Percentiles rank a stretch among this genome's conserved stretches.
These are phyloP conservation scores for Thelonectria rubi DNA, from an alignment of 2,329 filamentous ascomycete genomes.

Conservation along the genomic window DNA sequence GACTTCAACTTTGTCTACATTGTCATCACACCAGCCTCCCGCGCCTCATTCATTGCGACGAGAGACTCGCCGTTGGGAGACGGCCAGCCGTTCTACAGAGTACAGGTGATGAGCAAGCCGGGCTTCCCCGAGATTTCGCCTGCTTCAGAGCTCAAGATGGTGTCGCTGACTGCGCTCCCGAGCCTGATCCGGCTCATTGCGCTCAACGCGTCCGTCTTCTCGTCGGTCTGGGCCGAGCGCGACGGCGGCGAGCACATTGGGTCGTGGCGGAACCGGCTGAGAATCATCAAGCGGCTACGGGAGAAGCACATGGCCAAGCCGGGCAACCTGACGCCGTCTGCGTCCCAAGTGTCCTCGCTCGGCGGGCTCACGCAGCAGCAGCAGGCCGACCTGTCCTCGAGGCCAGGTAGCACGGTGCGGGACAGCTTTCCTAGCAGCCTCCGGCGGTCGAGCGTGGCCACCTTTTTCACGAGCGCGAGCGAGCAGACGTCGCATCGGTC, in stretches of 20 bases:
- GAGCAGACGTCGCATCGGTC: conserved; percentile 67
- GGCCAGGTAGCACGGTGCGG: conserved; percentile 61
- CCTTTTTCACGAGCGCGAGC: conserved; percentile 67
- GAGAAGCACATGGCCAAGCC: conserved; percentile 68
- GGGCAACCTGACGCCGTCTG: conserved; percentile 38
- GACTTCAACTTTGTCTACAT: conserved; percentile 98
- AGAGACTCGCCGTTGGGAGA: conserved; percentile 52
- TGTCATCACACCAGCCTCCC: conserved; percentile 88
- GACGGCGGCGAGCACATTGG: conserved; percentile 85
- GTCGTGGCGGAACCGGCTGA: conserved; percentile 87
- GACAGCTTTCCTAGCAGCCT: conserved; percentile 68
- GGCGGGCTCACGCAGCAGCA: conserved; percentile 39
- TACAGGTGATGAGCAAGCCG: conserved; percentile 86
- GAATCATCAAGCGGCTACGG: conserved; percentile 83
- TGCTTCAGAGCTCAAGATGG: conserved; percentile 86
- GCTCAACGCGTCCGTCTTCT: conserved; percentile 93
- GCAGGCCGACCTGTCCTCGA: conserved; percentile 42
- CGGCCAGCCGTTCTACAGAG: conserved; percentile 76
- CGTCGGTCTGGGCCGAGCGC: conserved; percentile 83
- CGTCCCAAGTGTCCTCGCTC: conserved; percentile 44
- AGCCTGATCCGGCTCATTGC: conserved; percentile 88
- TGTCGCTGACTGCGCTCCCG: conserved; percentile 83
- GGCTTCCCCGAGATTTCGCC: conserved; percentile 93
- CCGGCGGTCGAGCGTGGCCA: conserved; percentile 70
- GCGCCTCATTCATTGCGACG: conserved; percentile 76